phyloP scores from a whole-genome alignment of 2,329 filamentous ascomycete genomes.

The Rhynchosporium agropyri region DNA sequence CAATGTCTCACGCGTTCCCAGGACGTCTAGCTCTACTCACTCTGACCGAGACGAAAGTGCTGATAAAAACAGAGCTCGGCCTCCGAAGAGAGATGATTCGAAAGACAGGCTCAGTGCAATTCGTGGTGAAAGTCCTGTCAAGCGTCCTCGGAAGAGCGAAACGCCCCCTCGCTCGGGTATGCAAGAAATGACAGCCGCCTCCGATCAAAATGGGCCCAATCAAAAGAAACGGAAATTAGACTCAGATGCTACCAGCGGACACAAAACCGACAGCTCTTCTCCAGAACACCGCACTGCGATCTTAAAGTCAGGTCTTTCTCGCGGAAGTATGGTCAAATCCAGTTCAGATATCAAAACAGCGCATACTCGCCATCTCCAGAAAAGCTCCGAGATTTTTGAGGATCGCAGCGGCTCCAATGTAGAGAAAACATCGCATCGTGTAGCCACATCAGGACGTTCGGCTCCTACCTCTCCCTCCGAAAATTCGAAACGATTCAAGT shows the following conservation, averaged over 20 bases:
- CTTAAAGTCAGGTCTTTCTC: slow-evolving; percentile 29
- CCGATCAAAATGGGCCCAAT: slow-evolving; percentile 55
- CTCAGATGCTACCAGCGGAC: slow-evolving; percentile 43
- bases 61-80: slow-evolving; percentile 57
- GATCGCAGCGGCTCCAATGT: slow-evolving; percentile 16
- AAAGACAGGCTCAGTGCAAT: slow-evolving; percentile 54
- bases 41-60: slow-evolving; percentile 30
- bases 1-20: slow-evolving; percentile 31
- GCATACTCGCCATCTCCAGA: slow-evolving; percentile 22
- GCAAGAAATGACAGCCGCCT: slow-evolving; percentile 52
- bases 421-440: slow-evolving; percentile 28
- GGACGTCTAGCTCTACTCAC: slow-evolving; percentile 20
- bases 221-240: slow-evolving; percentile 62
- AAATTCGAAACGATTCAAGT: slow-evolving; percentile 26
- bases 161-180: slow-evolving; percentile 53
- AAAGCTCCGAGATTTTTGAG: slow-evolving; percentile 20
- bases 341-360: slow-evolving; percentile 28
- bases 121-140: slow-evolving; percentile 55
- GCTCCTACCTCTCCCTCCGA: slow-evolving; percentile 22
- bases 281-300: slow-evolving; percentile 34
- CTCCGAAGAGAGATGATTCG: slow-evolving; percentile 63
- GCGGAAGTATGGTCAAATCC: slow-evolving; percentile 30
- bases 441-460: slow-evolving; percentile 23
- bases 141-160: slow-evolving; percentile 60
- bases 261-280: slow-evolving; percentile 37